phyloP scores from a whole-genome alignment of 2,329 filamentous ascomycete genomes.

The Colletotrichum lupini region DNA sequence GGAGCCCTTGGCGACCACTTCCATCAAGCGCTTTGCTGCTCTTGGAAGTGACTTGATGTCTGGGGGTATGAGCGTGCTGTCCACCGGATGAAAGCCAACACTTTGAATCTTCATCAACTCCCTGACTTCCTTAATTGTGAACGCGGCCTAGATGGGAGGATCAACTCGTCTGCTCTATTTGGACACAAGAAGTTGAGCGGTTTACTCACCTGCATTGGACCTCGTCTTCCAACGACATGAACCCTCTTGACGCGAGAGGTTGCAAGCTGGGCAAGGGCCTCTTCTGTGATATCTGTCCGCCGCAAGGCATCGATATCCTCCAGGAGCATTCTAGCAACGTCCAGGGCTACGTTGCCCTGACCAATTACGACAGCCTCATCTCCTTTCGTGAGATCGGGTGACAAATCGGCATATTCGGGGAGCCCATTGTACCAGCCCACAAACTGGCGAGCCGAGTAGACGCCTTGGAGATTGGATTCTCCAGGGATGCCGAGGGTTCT shows the following conservation, averaged over 20 bases:
- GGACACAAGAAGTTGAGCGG: not conserved
- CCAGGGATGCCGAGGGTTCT: slow-evolving; percentile 82
- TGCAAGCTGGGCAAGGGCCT: slow-evolving; percentile 79
- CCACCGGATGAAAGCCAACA: slow-evolving; percentile 78
- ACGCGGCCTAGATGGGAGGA: slow-evolving; percentile 76
- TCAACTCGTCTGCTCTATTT: not conserved
- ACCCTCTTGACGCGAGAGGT: slow-evolving; percentile 82
- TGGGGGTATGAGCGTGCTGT: slow-evolving; percentile 73
- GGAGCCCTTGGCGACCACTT: slow-evolving; percentile 83
- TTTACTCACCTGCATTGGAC: slow-evolving; percentile 80
- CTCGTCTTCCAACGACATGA: slow-evolving; percentile 87
- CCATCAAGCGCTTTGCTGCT: slow-evolving; percentile 79
- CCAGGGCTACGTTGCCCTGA: slow-evolving; percentile 95
- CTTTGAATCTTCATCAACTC: slow-evolving; percentile 83
- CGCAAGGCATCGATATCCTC: slow-evolving; percentile 78
- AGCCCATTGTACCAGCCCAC: slow-evolving; percentile 99
- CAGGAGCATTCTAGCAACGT: slow-evolving; percentile 89
- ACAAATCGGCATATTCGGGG: slow-evolving; percentile 79
- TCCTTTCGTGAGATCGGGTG: slow-evolving; percentile 78
- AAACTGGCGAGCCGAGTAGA: slow-evolving; percentile 91
- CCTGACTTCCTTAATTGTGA: slow-evolving; percentile 93
- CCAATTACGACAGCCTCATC: slow-evolving; percentile 91
- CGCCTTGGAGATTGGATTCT: slow-evolving; percentile 76
- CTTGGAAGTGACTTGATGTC: slow-evolving; percentile 78
- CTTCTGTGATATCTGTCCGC: slow-evolving; percentile 89